Percentiles rank a stretch among this genome's conserved stretches.
Conservation (phyloP, 1,284 basidiomycete genomes). For the Polyporus tsugae region DNA sequence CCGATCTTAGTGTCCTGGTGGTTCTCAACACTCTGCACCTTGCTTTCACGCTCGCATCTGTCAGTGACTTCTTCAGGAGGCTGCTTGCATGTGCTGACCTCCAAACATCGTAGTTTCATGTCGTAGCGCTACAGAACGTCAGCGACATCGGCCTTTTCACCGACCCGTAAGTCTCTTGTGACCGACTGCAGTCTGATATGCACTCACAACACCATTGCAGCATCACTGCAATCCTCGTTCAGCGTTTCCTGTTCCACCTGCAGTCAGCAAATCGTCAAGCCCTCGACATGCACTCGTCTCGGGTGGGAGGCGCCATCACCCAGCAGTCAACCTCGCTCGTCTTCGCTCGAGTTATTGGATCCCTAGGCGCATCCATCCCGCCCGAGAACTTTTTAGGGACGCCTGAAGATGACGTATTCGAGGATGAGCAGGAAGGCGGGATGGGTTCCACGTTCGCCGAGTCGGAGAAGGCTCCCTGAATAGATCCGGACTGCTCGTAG, state of each 20-base stretch:
- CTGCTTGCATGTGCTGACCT: no score
- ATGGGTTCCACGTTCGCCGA: no score
- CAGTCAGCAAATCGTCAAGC: constrained; percentile 6
- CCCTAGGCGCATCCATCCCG: not conserved
- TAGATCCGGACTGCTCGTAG: no score
- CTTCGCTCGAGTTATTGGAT: constrained; percentile 2
- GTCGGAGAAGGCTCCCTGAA: no score
- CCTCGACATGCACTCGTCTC: not conserved
- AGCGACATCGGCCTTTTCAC: constrained; percentile 14
- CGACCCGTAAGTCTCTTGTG: not conserved
- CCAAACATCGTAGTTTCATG: not conserved
- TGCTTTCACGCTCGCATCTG: constrained; percentile 2
- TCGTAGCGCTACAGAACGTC: not conserved
- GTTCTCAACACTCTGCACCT: constrained; percentile 15
- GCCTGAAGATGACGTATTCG: no score
- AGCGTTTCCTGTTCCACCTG: constrained; percentile 22
- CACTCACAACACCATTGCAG: not conserved
- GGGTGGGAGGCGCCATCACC: not conserved
- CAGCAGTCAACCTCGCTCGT: not conserved
- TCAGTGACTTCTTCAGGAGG: not conserved
- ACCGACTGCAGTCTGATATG: no score
- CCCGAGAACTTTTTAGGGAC: not conserved
- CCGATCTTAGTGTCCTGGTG: not conserved
- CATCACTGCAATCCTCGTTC: constrained; percentile 16
- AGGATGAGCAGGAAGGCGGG: no score